Evolutionary conservation across 768 basidiomycete species (phyloP), one percentile per base, ranked within the genome.

Genomic region (Lepiota brunneoincarnata): DNA sequence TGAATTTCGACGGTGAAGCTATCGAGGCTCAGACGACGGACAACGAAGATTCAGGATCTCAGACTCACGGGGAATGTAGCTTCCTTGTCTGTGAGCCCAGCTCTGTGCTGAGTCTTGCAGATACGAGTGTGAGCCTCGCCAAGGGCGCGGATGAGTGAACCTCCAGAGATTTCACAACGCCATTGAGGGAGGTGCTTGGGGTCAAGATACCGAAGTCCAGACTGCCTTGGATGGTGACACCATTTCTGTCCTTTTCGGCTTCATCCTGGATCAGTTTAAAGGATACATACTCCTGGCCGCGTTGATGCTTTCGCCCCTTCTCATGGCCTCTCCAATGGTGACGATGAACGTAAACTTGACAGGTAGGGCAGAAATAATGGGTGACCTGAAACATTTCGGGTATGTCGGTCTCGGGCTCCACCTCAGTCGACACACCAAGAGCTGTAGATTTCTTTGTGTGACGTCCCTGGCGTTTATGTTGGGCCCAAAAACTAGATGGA

Each of bases 191-290:
- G 6, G 51, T 39, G 1, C 54, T 52, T 3, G 67, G 62, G n/a
- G 79, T 75, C 3, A 86, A 61, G 35, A 84, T 67, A 2, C 73
- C 82, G 45, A 86, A 79, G 59, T 86, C 75, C 11, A 80, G 63
- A 6, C 68, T 63, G 1, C 75, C 75, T 4, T 69, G 64, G 2
- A 86, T 64, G 0, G 62, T 59, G 7, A 84, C 64, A 0, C 79
- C 81, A 42, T 83, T 69, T 48, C 81, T 82, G 56, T 85, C 82
- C 38, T 72, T 74, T 48, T 82, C 78, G 0, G 82, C 77, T 38
- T 80, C 79, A 10, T 81, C 78, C 12, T 82, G 51, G 0, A 72
- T 77, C 1, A 70, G 64, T 37, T 71, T 69, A 55, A 77, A 78
- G 4, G 67, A 12, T 58, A n/a, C n/a, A 28, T 46, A 41, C 4